These are phyloP conservation scores for Volvox reticuliferus DNA, from an alignment of 139 green algal species.

Conservation along the genomic window DNA sequence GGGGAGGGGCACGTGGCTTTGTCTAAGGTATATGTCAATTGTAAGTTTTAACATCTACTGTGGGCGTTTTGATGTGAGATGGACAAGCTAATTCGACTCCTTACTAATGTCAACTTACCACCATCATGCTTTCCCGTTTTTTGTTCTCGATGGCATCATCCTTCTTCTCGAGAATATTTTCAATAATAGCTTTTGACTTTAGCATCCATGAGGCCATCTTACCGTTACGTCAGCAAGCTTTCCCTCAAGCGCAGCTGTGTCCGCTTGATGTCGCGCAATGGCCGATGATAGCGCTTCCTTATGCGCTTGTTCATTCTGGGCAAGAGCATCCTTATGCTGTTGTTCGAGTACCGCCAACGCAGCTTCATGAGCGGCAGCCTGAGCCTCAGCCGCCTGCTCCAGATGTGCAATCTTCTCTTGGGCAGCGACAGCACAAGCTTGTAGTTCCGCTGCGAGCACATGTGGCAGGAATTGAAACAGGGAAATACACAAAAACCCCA, in stretches of 20 bases:
- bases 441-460: constrained; percentile 71
- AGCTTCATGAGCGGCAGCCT: constrained; percentile 9
- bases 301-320: background rate
- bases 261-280: background rate
- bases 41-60: too few relatives aligned
- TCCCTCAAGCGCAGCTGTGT: background rate
- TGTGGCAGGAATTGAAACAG: background rate
- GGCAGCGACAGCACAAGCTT: constrained; percentile 76
- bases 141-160: constrained; percentile 74
- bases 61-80: too few relatives aligned
- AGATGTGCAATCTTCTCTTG: constrained; percentile 73
- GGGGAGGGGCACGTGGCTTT: too few relatives aligned
- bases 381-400: constrained; percentile 74
- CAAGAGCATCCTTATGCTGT: background rate
- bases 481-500: background rate
- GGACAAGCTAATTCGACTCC: too few relatives aligned
- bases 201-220: constrained; percentile 77
- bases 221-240: constrained; percentile 13
- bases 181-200: constrained; percentile 73
- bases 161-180: constrained; percentile 80
- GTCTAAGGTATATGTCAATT: too few relatives aligned
- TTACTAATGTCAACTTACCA: constrained; percentile 59
- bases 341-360: background rate
- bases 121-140: constrained; percentile 88
- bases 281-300: background rate